Evolutionary conservation across 108 stramenopile species (phyloP).

Genomic region (Pseudonitzschia delicatissima): DNA sequence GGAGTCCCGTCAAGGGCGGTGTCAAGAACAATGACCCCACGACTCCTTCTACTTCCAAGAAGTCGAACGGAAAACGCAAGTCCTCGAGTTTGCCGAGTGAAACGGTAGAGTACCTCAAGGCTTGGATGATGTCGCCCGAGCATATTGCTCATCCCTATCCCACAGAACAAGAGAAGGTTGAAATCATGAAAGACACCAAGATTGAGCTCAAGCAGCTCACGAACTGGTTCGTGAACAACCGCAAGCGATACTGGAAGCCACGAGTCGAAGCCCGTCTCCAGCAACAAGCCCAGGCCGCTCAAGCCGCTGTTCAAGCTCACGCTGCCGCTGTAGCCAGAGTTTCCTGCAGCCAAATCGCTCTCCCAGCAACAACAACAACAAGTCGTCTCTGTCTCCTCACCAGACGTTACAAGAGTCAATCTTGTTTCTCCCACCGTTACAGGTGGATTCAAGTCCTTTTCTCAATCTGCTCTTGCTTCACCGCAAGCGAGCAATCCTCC

Average conservation of each 20-base stretch:
- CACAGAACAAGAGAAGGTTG: constrained; percentile 89
- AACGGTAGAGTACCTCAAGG: constrained; percentile 88
- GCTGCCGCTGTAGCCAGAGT: constrained; percentile 16
- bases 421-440: constrained; percentile 18
- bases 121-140: constrained; percentile 90
- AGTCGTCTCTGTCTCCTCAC: background rate
- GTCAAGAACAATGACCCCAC: constrained; percentile 3
- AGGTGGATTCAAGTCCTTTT: background rate
- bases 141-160: constrained; percentile 92
- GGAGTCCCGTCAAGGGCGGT: background rate
- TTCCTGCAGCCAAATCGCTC: background rate
- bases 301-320: constrained; percentile 24
- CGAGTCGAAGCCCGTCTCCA: constrained; percentile 73
- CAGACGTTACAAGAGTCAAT: background rate
- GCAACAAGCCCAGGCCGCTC: constrained; percentile 37
- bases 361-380: constrained; percentile 5
- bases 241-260: constrained; percentile 89
- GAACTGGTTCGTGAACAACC: constrained; percentile 94
- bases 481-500: background rate
- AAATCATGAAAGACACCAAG: constrained; percentile 84
- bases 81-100: constrained; percentile 64
- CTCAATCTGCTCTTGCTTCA: background rate
- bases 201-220: constrained; percentile 90
- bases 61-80: constrained; percentile 33
- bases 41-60: background rate